Evolutionary conservation across 2,329 filamentous ascomycete genomes (phyloP).

Genomic region (Metarhizium anisopliae): DNA sequence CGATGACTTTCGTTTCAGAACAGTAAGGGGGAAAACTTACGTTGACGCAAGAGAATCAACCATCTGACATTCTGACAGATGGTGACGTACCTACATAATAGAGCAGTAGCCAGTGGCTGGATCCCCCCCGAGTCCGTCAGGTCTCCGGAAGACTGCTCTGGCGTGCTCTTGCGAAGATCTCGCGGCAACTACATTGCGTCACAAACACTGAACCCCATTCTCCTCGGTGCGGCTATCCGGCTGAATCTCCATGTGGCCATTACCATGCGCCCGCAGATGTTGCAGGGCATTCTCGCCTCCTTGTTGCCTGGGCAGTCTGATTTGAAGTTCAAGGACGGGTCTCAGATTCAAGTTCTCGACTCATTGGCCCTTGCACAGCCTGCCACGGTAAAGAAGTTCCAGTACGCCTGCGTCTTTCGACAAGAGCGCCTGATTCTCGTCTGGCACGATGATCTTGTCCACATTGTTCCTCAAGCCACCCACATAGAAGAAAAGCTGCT

Average conservation of each 20-base stretch:
- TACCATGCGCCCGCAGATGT: slow-evolving; percentile 39
- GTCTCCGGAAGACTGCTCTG: slow-evolving; percentile 16
- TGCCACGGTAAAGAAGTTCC: slow-evolving; percentile 31
- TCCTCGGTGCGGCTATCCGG: slow-evolving; percentile 32
- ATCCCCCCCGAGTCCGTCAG: slow-evolving; percentile 13
- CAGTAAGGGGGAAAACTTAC: slow-evolving; percentile 12
- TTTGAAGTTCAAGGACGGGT: slow-evolving; percentile 31
- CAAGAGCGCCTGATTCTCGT: slow-evolving; percentile 32
- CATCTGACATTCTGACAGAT: slow-evolving; percentile 13
- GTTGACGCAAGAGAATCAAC: background rate
- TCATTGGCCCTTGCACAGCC: slow-evolving; percentile 28
- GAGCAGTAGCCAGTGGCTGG: slow-evolving; percentile 20
- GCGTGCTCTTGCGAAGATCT: slow-evolving; percentile 29
- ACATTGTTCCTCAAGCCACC: slow-evolving; percentile 29
- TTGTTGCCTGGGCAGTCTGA: slow-evolving; percentile 31
- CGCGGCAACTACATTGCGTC: slow-evolving; percentile 33
- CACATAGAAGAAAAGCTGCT: slow-evolving; percentile 24
- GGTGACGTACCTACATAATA: slow-evolving; percentile 21
- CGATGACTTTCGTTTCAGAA: slow-evolving; percentile 22
- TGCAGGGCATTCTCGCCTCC: slow-evolving; percentile 32
- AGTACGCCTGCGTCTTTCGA: slow-evolving; percentile 32
- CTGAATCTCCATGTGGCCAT: slow-evolving; percentile 37
- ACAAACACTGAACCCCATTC: slow-evolving; percentile 23
- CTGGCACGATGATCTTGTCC: slow-evolving; percentile 32
- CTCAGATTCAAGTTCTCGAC: slow-evolving; percentile 35